Conservation (phyloP, 208 protist species). For the Trypanosoma lewisi region DNA sequence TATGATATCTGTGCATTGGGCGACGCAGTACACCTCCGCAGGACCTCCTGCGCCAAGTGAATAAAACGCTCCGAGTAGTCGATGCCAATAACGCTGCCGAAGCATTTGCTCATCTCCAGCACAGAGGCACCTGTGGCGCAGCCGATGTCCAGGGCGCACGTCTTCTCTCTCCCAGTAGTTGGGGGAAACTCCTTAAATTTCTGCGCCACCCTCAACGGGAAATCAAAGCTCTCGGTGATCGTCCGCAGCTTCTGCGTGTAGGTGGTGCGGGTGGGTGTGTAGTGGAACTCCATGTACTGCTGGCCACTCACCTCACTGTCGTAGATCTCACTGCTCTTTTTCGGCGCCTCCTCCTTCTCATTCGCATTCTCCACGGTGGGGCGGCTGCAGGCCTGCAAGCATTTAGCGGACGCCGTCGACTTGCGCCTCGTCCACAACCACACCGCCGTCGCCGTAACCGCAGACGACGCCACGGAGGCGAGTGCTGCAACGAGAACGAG, state of each 20-base stretch:
- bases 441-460: neutral
- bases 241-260: constrained; percentile 40
- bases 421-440: neutral
- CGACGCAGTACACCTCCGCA: neutral
- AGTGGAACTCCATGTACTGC: constrained; percentile 89
- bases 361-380: neutral
- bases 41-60: constrained; percentile 55
- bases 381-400: neutral
- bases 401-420: neutral
- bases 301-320: constrained; percentile 49
- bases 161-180: neutral
- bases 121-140: constrained; percentile 80
- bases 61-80: constrained; percentile 80
- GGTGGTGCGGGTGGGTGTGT: constrained; percentile 48
- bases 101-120: constrained; percentile 82
- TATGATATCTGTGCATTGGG: constrained; percentile 32
- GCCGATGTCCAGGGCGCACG: constrained; percentile 70
- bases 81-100: constrained; percentile 71
- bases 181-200: constrained; percentile 51
- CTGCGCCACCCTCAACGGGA: constrained; percentile 53
- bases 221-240: constrained; percentile 67
- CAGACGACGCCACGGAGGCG: constrained; percentile 13
- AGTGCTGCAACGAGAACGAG: neutral
- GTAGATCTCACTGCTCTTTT: constrained; percentile 39
- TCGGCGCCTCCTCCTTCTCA: neutral